Percentiles rank a stretch among this genome's conserved stretches.
phyloP scores from a whole-genome alignment of 164 flowering plant species.

The Nelumbo lutea region DNA sequence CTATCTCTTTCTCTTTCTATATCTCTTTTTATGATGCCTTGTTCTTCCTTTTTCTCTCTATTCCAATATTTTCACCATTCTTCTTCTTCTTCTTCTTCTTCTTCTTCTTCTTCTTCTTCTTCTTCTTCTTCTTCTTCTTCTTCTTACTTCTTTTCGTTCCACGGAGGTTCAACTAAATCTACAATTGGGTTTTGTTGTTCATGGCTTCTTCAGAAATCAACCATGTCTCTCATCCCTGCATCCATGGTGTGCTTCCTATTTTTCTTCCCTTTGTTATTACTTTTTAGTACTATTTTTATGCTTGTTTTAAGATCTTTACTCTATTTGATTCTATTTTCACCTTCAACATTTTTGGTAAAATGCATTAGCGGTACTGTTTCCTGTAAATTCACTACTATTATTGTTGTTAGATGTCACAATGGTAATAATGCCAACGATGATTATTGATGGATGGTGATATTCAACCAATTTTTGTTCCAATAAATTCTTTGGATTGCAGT shows the following conservation, averaged over 20 bases:
- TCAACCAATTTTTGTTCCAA: too few species aligned
- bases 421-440: too few species aligned
- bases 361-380: too few species aligned
- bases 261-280: background rate
- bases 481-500: too few species aligned
- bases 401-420: too few species aligned
- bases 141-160: constrained; percentile 10
- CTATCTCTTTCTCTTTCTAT: background rate
- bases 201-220: constrained; percentile 61
- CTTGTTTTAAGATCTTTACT: background rate
- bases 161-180: background rate
- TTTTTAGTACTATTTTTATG: background rate
- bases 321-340: background rate
- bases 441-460: too few species aligned
- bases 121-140: constrained; percentile 20
- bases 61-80: constrained; percentile 2
- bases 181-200: constrained; percentile 6
- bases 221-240: constrained; percentile 54
- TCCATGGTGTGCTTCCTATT: constrained; percentile 36
- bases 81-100: constrained; percentile 15
- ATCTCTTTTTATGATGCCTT: constrained; percentile 33
- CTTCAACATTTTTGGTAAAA: too few species aligned
- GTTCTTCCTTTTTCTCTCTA: constrained; percentile 9
- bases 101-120: constrained; percentile 15
- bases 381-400: too few species aligned